A percentile compares a stretch with the other conserved stretches of the same genome.
These are phyloP conservation scores for Solanum verrucosum DNA, from an alignment of 257 asterid species.

Conservation along the genomic window DNA sequence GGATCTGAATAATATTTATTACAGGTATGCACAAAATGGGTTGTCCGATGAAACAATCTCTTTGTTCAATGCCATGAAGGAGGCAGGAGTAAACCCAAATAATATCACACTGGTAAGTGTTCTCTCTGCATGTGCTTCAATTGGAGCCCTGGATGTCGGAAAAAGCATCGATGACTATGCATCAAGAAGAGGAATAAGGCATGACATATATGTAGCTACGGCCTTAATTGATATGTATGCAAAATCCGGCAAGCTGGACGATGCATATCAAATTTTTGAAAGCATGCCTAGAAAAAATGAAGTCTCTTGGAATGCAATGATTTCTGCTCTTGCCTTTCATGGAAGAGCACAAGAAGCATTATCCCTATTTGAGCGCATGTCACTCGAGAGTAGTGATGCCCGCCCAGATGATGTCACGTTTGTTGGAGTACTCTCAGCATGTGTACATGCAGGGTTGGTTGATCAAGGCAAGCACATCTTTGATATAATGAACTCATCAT, in stretches of 20 bases:
- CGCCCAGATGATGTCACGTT: slow-evolving; percentile 67
- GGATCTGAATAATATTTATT: slow-evolving; percentile 1
- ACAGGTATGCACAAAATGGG: slow-evolving; percentile 86
- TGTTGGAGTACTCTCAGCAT: slow-evolving; percentile 73
- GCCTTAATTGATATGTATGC: slow-evolving; percentile 90
- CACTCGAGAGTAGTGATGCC: slow-evolving; percentile 19
- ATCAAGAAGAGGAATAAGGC: slow-evolving; percentile 28
- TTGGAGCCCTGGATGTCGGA: slow-evolving; percentile 72
- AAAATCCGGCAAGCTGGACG: slow-evolving; percentile 68
- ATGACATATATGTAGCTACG: slow-evolving; percentile 58
- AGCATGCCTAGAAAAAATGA: slow-evolving; percentile 54
- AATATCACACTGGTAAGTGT: slow-evolving; percentile 70
- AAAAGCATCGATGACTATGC: slow-evolving; percentile 62
- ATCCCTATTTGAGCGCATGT: slow-evolving; percentile 56
- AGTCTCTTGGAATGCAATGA: slow-evolving; percentile 91
- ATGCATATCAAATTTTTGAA: slow-evolving; percentile 56
- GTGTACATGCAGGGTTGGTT: slow-evolving; percentile 84
- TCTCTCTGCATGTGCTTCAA: slow-evolving; percentile 81
- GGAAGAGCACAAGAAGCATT: slow-evolving; percentile 70
- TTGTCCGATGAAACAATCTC: slow-evolving; percentile 57
- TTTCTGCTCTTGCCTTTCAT: slow-evolving; percentile 75
- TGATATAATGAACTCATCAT: slow-evolving; percentile 50
- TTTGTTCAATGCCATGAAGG: slow-evolving; percentile 57
- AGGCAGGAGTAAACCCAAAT: slow-evolving; percentile 50
- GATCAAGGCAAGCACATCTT: slow-evolving; percentile 54